phyloP scores from a whole-genome alignment of 2,329 filamentous ascomycete species.

The Lanzia echinophila region DNA sequence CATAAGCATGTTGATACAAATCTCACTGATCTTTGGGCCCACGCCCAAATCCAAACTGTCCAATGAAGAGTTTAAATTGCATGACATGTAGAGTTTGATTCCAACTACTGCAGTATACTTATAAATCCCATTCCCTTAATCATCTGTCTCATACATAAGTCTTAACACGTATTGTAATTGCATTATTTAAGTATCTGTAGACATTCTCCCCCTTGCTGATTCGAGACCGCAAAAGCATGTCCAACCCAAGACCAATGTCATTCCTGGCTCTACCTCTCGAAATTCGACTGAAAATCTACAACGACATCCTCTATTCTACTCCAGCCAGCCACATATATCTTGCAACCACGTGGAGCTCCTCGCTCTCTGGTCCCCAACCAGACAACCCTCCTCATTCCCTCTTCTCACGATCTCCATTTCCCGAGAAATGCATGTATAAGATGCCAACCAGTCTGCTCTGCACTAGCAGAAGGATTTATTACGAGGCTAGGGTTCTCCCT shows the following conservation, averaged over 20 bases:
- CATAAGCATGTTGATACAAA: too few species aligned
- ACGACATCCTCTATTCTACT: conserved; percentile 35
- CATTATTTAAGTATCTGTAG: too few species aligned
- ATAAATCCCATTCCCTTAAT: too few species aligned
- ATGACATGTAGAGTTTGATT: too few species aligned
- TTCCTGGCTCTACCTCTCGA: conserved; percentile 39
- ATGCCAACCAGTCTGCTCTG: conserved; percentile 37
- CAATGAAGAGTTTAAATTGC: too few species aligned
- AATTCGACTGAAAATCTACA: conserved; percentile 42
- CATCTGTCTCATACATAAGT: too few species aligned
- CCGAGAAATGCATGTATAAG: conserved; percentile 14
- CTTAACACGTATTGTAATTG: too few species aligned
- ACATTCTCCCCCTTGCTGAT: too few species aligned
- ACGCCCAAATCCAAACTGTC: too few species aligned
- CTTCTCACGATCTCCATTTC: conserved; percentile 14
- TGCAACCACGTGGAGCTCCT: not conserved
- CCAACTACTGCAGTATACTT: too few species aligned
- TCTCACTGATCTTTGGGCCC: too few species aligned
- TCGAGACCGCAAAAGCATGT: too few species aligned
- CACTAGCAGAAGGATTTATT: conserved; percentile 37
- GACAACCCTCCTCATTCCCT: conserved; percentile 35
- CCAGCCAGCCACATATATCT: conserved; percentile 17
- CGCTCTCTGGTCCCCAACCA: conserved; percentile 18
- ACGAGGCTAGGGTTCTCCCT: conserved; percentile 36
- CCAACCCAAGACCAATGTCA: conserved; percentile 12